Conservation (phyloP, 495 filamentous ascomycete species). For the Podospora didyma region DNA sequence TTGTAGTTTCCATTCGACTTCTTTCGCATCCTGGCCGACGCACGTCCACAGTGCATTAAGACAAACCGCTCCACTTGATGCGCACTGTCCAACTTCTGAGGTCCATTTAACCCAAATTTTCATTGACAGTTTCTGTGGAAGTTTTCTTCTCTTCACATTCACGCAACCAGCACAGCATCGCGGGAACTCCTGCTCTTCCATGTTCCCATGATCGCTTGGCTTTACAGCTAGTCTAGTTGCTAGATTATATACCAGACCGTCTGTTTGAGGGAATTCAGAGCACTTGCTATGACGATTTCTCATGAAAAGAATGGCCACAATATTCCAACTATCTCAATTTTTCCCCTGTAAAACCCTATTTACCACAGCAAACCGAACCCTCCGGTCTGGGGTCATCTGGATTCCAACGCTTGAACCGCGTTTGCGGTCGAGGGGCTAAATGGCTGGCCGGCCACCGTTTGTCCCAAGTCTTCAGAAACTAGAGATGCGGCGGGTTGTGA, state of each 20-base stretch:
- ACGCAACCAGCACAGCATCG: slow-evolving; percentile 30
- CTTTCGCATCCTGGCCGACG: too few relatives aligned
- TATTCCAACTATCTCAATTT: slow-evolving; percentile 1
- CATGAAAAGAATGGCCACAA: slow-evolving; percentile 27
- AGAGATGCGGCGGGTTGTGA: too few relatives aligned
- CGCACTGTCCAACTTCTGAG: neutral
- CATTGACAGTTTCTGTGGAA: neutral
- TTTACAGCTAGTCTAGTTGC: slow-evolving; percentile 28
- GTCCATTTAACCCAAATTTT: neutral
- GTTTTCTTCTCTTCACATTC: slow-evolving; percentile 16
- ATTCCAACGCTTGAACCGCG: too few relatives aligned
- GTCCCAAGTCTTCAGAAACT: too few relatives aligned
- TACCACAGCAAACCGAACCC: too few relatives aligned
- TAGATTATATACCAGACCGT: slow-evolving; percentile 27
- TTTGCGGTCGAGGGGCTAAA: too few relatives aligned
- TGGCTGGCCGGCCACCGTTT: too few relatives aligned
- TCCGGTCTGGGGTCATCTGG: too few relatives aligned
- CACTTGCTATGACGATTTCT: slow-evolving; percentile 30
- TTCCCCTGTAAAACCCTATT: too few relatives aligned
- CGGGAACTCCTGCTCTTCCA: slow-evolving; percentile 20
- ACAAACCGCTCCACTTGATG: too few relatives aligned
- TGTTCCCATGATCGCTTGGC: slow-evolving; percentile 25
- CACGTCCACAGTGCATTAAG: too few relatives aligned
- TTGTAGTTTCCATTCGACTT: too few relatives aligned
- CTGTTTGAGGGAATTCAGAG: slow-evolving; percentile 38